phyloP scores from a whole-genome alignment of 148 eudicot species.

The Silene latifolia region DNA sequence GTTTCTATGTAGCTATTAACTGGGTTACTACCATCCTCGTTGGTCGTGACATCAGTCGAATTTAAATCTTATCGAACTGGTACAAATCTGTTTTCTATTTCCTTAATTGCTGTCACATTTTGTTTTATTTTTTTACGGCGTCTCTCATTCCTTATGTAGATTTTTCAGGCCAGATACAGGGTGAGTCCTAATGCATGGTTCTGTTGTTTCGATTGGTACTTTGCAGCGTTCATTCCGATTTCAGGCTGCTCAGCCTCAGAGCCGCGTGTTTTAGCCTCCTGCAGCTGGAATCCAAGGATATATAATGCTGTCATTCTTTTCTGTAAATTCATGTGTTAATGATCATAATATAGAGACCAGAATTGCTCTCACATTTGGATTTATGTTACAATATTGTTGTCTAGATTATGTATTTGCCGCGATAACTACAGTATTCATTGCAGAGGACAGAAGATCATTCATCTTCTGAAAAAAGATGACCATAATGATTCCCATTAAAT shows the following conservation, averaged over 20 bases:
- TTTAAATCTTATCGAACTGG: constrained; percentile 33
- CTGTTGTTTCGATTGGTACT: background rate
- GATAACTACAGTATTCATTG: too few species aligned
- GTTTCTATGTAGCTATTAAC: constrained; percentile 85
- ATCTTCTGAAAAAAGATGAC: too few species aligned
- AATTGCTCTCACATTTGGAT: background rate
- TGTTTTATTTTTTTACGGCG: too few species aligned
- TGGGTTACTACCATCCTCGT: constrained; percentile 88
- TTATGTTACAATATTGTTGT: background rate
- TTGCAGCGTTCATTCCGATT: background rate
- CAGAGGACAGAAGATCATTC: too few species aligned
- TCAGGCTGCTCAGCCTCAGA: background rate
- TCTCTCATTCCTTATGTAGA: too few species aligned
- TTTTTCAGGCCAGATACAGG: too few species aligned
- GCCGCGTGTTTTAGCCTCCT: background rate
- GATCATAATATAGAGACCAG: background rate
- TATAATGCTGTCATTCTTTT: too few species aligned
- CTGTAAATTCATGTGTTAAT: background rate
- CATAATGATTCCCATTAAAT: too few species aligned
- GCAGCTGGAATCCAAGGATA: too few species aligned
- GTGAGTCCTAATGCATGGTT: background rate
- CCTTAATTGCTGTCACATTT: too few species aligned
- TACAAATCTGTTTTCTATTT: too few species aligned
- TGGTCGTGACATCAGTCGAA: constrained; percentile 91
- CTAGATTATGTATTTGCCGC: too few species aligned